Percentiles rank a stretch among this genome's conserved stretches.
Evolutionary conservation across 73 alveolate species (phyloP).

Genomic region (Durusdinium trenchii): DNA sequence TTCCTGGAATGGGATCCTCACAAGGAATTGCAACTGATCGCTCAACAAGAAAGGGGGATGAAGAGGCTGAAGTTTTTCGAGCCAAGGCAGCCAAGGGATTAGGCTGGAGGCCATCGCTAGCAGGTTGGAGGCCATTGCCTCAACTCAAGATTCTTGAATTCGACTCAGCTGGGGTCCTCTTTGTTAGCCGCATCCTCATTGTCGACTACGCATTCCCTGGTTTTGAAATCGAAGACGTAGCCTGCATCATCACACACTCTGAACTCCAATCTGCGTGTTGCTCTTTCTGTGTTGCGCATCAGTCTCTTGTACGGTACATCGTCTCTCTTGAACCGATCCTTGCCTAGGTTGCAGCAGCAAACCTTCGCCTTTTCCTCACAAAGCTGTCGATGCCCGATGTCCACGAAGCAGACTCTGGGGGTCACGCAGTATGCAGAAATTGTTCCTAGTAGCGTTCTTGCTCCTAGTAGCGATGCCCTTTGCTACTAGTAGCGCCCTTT

Average conservation of each 20-base stretch:
- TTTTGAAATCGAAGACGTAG: constrained; percentile 16
- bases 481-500: not conserved
- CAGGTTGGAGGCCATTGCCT: not conserved
- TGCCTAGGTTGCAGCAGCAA: constrained; percentile 87
- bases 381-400: not conserved
- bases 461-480: not conserved
- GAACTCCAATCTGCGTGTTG: not conserved
- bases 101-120: not conserved
- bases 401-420: not conserved
- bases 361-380: not conserved
- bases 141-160: not conserved
- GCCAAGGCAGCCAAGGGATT: not conserved
- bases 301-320: not conserved
- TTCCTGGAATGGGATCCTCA: constrained; percentile 74
- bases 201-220: constrained; percentile 38
- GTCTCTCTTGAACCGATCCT: not conserved
- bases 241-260: not conserved
- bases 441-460: not conserved
- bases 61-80: not conserved
- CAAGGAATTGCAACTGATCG: not conserved
- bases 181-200: constrained; percentile 3
- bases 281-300: not conserved
- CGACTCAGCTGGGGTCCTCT: not conserved
- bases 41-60: not conserved
- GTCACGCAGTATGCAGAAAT: not conserved